These are phyloP conservation scores for Sporothrix phasma DNA, from an alignment of 2,329 filamentous ascomycete species.

Conservation along the genomic window DNA sequence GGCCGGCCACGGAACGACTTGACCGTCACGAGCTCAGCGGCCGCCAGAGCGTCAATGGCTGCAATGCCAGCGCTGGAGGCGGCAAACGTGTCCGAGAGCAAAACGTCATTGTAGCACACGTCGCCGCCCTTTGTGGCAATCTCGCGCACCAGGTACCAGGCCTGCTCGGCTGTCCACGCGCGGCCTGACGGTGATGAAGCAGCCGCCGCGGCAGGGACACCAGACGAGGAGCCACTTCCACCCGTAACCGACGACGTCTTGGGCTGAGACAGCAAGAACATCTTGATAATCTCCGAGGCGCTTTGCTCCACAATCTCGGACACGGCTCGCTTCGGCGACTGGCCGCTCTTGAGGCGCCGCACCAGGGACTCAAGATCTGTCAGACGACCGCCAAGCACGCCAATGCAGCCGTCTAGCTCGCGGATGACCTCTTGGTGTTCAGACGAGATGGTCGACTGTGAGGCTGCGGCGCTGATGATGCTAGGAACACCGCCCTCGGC, in stretches of 20 bases:
- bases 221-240: conserved; percentile 12
- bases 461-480: neutral
- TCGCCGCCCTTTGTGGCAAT: conserved; percentile 50
- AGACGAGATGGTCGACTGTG: neutral
- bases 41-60: conserved; percentile 69
- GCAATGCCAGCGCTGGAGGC: conserved; percentile 56
- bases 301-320: conserved; percentile 82
- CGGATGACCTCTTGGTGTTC: conserved; percentile 38
- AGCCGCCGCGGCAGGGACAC: neutral
- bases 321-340: conserved; percentile 71
- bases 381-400: conserved; percentile 76
- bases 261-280: conserved; percentile 66
- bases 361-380: conserved; percentile 91
- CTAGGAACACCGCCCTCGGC: neutral
- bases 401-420: conserved; percentile 74
- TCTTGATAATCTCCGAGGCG: conserved; percentile 82
- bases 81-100: conserved; percentile 68
- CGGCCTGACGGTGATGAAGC: conserved; percentile 14
- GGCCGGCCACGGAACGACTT: conserved; percentile 66
- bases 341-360: conserved; percentile 78
- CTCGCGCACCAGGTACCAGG: conserved; percentile 76
- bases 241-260: conserved; percentile 21
- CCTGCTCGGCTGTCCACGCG: conserved; percentile 75
- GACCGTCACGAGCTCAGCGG: conserved; percentile 77
- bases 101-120: conserved; percentile 75